Evolutionary conservation across 495 filamentous ascomycete species (phyloP).

Genomic region (Tuber calosporum): DNA sequence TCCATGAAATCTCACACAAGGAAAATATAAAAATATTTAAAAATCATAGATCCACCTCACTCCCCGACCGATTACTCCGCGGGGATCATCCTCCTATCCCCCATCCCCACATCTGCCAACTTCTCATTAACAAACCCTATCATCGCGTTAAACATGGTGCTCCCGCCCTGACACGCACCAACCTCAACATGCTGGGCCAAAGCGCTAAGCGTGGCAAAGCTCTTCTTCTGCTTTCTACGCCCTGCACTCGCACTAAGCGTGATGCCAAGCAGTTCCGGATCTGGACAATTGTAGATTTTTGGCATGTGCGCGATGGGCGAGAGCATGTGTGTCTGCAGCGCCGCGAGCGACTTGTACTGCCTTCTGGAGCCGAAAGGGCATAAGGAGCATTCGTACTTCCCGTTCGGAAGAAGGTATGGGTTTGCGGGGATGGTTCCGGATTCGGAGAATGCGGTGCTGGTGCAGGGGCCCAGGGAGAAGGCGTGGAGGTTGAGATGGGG

Average conservation of each 20-base stretch:
- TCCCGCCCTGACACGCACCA: constrained; percentile 27
- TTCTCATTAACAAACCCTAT: constrained; percentile 29
- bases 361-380: constrained; percentile 5
- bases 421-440: constrained; percentile 8
- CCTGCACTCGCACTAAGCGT: background rate
- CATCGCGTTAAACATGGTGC: constrained; percentile 16
- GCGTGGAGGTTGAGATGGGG: background rate
- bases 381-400: constrained; percentile 17
- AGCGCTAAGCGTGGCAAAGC: constrained; percentile 22
- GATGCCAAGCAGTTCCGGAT: background rate
- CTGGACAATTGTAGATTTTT: constrained; percentile 34
- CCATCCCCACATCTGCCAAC: constrained; percentile 20
- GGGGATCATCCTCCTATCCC: constrained; percentile 9
- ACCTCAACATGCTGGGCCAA: constrained; percentile 30
- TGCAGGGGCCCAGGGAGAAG: background rate
- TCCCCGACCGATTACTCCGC: background rate
- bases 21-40: background rate
- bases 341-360: background rate
- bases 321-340: constrained; percentile 17
- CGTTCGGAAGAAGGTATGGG: background rate
- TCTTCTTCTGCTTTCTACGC: constrained; percentile 6
- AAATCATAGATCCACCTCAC: background rate
- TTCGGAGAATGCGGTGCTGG: constrained; percentile 13
- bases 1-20: background rate
- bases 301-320: constrained; percentile 15